Evolutionary conservation across 441 rosid species (phyloP).

Genomic region (Monsonia emarginata): DNA sequence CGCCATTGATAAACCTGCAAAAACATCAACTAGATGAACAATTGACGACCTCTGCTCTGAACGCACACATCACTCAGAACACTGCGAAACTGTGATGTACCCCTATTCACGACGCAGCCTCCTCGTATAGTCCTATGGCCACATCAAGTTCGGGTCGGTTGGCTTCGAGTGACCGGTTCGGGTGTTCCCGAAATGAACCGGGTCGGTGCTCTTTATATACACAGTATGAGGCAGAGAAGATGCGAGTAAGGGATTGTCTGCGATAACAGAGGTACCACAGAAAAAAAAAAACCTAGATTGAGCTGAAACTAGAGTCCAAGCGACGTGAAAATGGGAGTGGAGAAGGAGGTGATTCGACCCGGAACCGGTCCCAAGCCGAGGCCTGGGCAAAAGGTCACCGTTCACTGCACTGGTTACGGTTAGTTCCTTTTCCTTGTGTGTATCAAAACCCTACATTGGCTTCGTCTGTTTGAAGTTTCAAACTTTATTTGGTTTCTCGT

Average conservation of each 20-base stretch:
- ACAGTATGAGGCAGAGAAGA: neutral
- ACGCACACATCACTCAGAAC: neutral
- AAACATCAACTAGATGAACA: neutral
- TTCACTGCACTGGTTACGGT: constrained; percentile 95
- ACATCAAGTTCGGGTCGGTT: too few relatives aligned
- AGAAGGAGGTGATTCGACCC: constrained; percentile 60
- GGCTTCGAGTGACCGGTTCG: neutral
- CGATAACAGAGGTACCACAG: neutral
- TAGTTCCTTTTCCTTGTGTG: neutral
- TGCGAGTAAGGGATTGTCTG: too few relatives aligned
- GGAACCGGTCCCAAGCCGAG: constrained; percentile 69
- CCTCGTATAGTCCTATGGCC: too few relatives aligned
- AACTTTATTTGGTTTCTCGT: neutral
- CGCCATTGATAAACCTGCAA: constrained; percentile 1
- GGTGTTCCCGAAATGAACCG: neutral
- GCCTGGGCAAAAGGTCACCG: constrained; percentile 78
- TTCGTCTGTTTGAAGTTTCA: neutral
- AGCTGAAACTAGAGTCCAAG: neutral
- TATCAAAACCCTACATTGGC: neutral
- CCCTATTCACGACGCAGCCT: too few relatives aligned
- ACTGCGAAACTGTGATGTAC: neutral
- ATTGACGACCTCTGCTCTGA: neutral
- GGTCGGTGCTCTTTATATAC: neutral
- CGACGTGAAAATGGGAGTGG: constrained; percentile 52
- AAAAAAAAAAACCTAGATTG: neutral